Percentiles rank a stretch among this genome's conserved stretches.
Evolutionary conservation across 116 monocot genomes (phyloP).

Genomic region (Posidonia oceanica): DNA sequence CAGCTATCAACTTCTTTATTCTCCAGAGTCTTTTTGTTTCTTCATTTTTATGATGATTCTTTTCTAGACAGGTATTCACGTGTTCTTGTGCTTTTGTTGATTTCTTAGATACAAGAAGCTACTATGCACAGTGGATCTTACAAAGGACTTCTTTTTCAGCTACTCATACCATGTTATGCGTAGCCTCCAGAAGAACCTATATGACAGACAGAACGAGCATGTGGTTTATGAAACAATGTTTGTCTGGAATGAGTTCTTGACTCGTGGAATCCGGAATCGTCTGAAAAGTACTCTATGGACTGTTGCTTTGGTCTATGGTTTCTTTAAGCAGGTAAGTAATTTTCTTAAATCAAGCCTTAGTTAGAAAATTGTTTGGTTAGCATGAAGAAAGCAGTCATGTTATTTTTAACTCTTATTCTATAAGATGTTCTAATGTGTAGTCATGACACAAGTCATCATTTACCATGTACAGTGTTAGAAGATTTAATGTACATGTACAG

Average conservation of each 20-base stretch:
- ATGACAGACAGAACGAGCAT: slow-evolving; percentile 25
- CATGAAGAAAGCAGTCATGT: neutral
- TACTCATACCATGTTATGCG: slow-evolving; percentile 77
- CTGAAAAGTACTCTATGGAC: slow-evolving; percentile 78
- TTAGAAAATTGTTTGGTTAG: neutral
- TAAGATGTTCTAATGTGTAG: too few relatives aligned
- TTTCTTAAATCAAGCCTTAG: neutral
- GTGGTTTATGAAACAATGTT: slow-evolving; percentile 74
- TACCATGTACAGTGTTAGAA: too few relatives aligned
- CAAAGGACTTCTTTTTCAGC: slow-evolving; percentile 94
- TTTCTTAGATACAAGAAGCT: slow-evolving; percentile 67
- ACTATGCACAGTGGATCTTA: slow-evolving; percentile 65
- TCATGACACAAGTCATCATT: too few relatives aligned
- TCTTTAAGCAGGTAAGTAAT: slow-evolving; percentile 68
- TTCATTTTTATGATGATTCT: slow-evolving; percentile 1
- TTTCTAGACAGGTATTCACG: neutral
- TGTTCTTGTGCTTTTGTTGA: neutral
- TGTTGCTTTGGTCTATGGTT: slow-evolving; percentile 73
- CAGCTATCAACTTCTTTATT: neutral
- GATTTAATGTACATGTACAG: too few relatives aligned
- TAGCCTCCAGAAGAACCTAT: slow-evolving; percentile 68
- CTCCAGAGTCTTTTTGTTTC: neutral
- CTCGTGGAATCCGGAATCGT: slow-evolving; percentile 46
- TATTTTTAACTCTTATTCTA: too few relatives aligned
- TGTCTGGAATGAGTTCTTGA: slow-evolving; percentile 86